phyloP scores from a whole-genome alignment of 768 basidiomycete species.

The Xerocomus brunneocitrinus region DNA sequence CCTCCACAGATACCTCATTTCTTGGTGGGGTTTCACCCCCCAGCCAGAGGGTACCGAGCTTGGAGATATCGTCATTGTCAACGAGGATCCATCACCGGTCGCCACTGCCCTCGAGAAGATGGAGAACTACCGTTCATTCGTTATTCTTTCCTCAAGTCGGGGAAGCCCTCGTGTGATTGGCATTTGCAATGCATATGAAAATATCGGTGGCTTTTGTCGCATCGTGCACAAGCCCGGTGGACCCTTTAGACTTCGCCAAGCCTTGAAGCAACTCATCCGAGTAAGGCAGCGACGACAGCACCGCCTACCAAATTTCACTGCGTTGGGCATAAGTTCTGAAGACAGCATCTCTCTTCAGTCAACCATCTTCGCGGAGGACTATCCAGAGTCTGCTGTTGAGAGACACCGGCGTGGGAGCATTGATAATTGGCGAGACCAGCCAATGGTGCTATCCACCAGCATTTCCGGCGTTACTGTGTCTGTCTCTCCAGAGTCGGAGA shows the following conservation, averaged over 20 bases:
- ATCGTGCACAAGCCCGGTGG: constrained; percentile 87
- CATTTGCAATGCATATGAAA: constrained; percentile 66
- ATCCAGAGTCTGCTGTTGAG: constrained; percentile 9
- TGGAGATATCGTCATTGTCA: constrained; percentile 75
- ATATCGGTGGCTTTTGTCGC: constrained; percentile 83
- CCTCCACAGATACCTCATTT: constrained; percentile 57
- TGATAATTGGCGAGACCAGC: constrained; percentile 25
- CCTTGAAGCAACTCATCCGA: constrained; percentile 48
- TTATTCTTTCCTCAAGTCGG: constrained; percentile 70
- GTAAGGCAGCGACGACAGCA: constrained; percentile 30
- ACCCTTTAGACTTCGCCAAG: constrained; percentile 64
- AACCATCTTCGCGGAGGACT: constrained; percentile 27
- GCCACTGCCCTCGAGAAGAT: constrained; percentile 51
- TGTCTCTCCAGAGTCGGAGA: constrained; percentile 22
- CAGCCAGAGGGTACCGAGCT: constrained; percentile 36
- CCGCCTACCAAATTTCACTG: constrained; percentile 18
- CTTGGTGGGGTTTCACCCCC: constrained; percentile 74
- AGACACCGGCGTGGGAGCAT: constrained; percentile 33
- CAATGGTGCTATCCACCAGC: constrained; percentile 4
- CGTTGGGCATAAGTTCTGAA: constrained; percentile 18
- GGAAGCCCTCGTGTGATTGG: constrained; percentile 60
- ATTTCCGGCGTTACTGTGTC: constrained; percentile 14
- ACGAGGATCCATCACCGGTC: constrained; percentile 67
- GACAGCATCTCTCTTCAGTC: constrained; percentile 27
- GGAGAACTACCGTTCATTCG: constrained; percentile 60